Evolutionary conservation across 768 basidiomycete species (phyloP).

Genomic region (Boletus coccyginus): DNA sequence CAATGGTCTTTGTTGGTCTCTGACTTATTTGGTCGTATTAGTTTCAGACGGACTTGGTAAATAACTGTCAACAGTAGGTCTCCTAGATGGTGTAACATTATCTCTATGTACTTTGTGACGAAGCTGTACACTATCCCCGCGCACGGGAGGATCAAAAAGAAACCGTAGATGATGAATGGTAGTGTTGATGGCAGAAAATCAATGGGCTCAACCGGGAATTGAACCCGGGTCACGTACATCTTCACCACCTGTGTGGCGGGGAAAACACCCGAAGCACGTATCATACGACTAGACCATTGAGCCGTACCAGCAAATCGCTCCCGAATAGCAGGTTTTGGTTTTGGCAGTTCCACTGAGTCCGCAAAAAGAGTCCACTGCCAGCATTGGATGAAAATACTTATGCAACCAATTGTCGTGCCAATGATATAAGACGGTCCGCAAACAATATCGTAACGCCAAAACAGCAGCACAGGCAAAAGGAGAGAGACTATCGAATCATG

Average conservation of each 20-base stretch:
- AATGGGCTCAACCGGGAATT: constrained; percentile 30
- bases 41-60: constrained; percentile 14
- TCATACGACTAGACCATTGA: constrained; percentile 38
- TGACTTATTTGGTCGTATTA: constrained; percentile 15
- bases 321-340: neutral
- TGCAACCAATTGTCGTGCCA: neutral
- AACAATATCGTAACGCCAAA: neutral
- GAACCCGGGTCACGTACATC: constrained; percentile 38
- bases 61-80: constrained; percentile 11
- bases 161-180: neutral
- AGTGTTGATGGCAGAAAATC: constrained; percentile 4
- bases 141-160: neutral
- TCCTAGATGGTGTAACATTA: neutral
- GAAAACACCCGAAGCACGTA: constrained; percentile 33
- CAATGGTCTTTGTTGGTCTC: neutral
- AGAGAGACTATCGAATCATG: constrained; percentile 25
- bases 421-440: too few species aligned
- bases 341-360: neutral
- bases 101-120: neutral
- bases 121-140: neutral
- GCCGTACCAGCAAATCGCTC: neutral
- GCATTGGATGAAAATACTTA: neutral
- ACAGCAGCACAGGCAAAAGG: neutral
- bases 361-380: neutral
- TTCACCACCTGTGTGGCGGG: constrained; percentile 23